These are phyloP conservation scores for Pisolithus sp. DNA, from an alignment of 768 basidiomycete species.

Conservation along the genomic window DNA sequence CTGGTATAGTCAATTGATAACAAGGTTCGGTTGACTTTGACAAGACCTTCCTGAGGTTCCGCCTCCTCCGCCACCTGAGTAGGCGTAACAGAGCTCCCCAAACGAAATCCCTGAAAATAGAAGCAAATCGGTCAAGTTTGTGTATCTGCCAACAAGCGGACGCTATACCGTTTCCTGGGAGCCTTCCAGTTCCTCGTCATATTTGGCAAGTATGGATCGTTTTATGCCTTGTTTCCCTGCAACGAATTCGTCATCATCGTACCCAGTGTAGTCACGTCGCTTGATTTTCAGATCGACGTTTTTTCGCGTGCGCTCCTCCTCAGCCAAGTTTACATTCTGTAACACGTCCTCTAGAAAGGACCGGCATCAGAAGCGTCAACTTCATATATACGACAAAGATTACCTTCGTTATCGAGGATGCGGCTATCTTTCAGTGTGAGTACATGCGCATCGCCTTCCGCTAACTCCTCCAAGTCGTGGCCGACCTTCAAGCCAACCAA, in stretches of 20 bases:
- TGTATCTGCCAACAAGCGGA: slow-evolving; percentile 1
- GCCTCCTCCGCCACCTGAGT: slow-evolving; percentile 33
- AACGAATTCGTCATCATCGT: slow-evolving; percentile 91
- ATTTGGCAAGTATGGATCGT: slow-evolving; percentile 80
- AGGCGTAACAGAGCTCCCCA: slow-evolving; percentile 57
- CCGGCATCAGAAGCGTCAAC: not conserved
- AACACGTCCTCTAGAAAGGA: slow-evolving; percentile 82
- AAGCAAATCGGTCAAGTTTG: not conserved
- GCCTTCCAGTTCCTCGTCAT: slow-evolving; percentile 86
- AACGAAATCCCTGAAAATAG: slow-evolving; percentile 69
- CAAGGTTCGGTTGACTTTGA: slow-evolving; percentile 71
- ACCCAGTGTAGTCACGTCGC: slow-evolving; percentile 85
- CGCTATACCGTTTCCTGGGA: slow-evolving; percentile 56
- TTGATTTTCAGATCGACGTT: slow-evolving; percentile 83
- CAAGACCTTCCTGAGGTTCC: slow-evolving; percentile 42
- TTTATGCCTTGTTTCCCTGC: slow-evolving; percentile 74
- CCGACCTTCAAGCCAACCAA: slow-evolving; percentile 91
- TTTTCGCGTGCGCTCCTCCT: slow-evolving; percentile 74
- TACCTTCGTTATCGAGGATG: slow-evolving; percentile 93
- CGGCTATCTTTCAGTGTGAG: slow-evolving; percentile 95
- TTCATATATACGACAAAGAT: not conserved
- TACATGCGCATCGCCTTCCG: slow-evolving; percentile 91
- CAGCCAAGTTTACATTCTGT: slow-evolving; percentile 92
- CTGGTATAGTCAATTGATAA: slow-evolving; percentile 87
- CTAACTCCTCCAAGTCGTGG: slow-evolving; percentile 89